A percentile compares a stretch with the other conserved stretches of the same genome.
Conservation (phyloP, 2,329 filamentous ascomycete species). For the Exophiala xenobiotica region DNA sequence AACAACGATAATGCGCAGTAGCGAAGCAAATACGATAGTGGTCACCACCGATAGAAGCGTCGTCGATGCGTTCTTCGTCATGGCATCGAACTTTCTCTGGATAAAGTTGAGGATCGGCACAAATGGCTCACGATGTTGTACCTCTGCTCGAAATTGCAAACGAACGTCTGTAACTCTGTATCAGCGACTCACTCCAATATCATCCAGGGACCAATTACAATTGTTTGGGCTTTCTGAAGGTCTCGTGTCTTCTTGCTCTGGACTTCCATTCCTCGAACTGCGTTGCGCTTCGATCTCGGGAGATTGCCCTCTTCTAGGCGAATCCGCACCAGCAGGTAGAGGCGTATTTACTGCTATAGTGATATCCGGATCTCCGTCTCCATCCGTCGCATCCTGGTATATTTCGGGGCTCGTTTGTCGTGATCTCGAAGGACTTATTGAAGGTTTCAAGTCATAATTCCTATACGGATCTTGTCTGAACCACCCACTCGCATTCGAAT, state of each 20-base stretch:
- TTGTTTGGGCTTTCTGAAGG: slow-evolving; percentile 44
- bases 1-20: slow-evolving; percentile 66
- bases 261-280: slow-evolving; percentile 25
- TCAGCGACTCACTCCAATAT: slow-evolving; percentile 16
- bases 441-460: slow-evolving; percentile 43
- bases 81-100: slow-evolving; percentile 57
- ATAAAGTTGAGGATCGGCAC: slow-evolving; percentile 68
- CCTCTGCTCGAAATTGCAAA: slow-evolving; percentile 82
- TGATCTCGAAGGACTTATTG: slow-evolving; percentile 52
- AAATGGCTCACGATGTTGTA: slow-evolving; percentile 83
- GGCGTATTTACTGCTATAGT: slow-evolving; percentile 58
- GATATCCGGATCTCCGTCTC: slow-evolving; percentile 50
- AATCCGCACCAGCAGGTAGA: slow-evolving; percentile 53
- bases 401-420: slow-evolving; percentile 57
- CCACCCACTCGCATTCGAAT: slow-evolving; percentile 56
- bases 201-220: slow-evolving; percentile 44
- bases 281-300: slow-evolving; percentile 51
- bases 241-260: slow-evolving; percentile 4
- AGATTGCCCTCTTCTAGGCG: slow-evolving; percentile 57
- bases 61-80: slow-evolving; percentile 70
- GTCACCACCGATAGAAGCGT: slow-evolving; percentile 62
- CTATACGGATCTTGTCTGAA: slow-evolving; percentile 51
- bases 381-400: slow-evolving; percentile 57
- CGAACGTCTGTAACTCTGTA: slow-evolving; percentile 68
- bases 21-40: slow-evolving; percentile 63